Evolutionary conservation across 2,329 filamentous ascomycete species (phyloP), one percentile per base, ranked within the genome.

Genomic region (Alternaria panax): DNA sequence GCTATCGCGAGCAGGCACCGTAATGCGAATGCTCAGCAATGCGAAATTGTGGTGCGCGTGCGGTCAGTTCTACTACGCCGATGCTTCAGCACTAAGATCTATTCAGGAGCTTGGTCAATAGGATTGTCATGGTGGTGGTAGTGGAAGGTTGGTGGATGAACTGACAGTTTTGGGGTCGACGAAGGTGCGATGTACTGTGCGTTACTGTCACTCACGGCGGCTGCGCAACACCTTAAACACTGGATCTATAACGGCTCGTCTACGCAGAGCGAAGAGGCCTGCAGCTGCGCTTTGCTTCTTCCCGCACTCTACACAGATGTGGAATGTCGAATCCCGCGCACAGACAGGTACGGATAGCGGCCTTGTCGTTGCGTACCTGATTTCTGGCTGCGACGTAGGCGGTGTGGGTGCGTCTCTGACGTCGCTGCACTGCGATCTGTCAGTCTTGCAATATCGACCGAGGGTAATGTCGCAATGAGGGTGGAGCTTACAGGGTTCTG

Each of bases 251-350:
- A 70, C 67, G 69, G 70, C 69, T 73, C 66, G 72, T 69, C 69
- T 63, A 66, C 60, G 61, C 65, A 57, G 64, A 62, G 64, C 65
- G 51, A 58, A 57, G 45, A 70, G 69, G 60, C 67, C 71, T 63
- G 63, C 58, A 56, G 57, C 66, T 69, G 69, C 68, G 61, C 73
- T 75, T 75, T 76, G 73, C 73, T 77, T 74, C 70, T 75, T 78
- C 68, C 73, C 71, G 68, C 58, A 51, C 70, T 71, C 75, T 72
- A 71, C 75, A 74, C 72, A 75, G 73, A 77, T 75, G 70, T 45
- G 46, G 46, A 50, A 46, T 51, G 34, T 75, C 65, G 63, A 73
- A 72, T 72, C 68, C 60, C 63, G 55, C 70, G 73, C 72, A 75
- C 74, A 68, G 73, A 73, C 74, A 74, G 69, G 68, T 64, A 69